These are phyloP conservation scores for Cocos nucifera DNA, from an alignment of 176 grass and related monocot species.

Conservation along the genomic window DNA sequence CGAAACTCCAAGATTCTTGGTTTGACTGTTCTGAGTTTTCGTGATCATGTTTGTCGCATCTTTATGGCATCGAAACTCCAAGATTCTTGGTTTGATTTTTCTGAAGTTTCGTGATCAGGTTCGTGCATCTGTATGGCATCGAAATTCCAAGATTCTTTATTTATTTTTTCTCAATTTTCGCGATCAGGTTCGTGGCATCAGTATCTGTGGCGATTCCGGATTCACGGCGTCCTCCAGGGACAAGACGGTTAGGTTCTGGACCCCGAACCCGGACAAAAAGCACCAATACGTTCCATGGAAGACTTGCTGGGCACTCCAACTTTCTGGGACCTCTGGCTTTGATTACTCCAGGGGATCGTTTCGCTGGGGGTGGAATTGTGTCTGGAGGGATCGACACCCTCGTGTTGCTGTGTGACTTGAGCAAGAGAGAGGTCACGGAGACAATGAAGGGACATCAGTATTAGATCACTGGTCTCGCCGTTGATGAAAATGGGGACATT, in stretches of 20 bases:
- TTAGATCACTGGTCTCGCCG: conserved; percentile 70
- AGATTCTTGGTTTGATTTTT: neutral
- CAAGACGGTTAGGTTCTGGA: conserved; percentile 62
- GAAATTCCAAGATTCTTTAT: neutral
- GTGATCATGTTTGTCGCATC: too few relatives aligned
- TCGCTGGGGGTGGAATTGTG: conserved; percentile 70
- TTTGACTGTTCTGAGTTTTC: too few relatives aligned
- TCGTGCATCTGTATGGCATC: conserved; percentile 56
- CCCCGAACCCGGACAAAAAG: conserved; percentile 37
- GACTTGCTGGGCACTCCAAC: conserved; percentile 55
- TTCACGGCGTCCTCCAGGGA: conserved; percentile 81
- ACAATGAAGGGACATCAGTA: conserved; percentile 1
- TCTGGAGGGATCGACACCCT: conserved; percentile 90
- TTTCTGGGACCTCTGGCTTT: too few relatives aligned
- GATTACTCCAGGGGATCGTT: conserved; percentile 35
- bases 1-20: too few relatives aligned
- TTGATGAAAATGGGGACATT: conserved; percentile 78
- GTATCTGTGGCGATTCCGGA: conserved; percentile 68
- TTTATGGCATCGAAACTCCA: too few relatives aligned
- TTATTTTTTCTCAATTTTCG: conserved; percentile 5
- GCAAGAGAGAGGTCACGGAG: conserved; percentile 37
- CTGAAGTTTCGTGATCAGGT: conserved; percentile 30
- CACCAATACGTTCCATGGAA: conserved; percentile 51
- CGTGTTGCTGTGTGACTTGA: conserved; percentile 61
- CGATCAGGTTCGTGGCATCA: conserved; percentile 67